Base-by-base conservation (phyloP, 371 early-diverging fungal genomes). In the Polyrhizophydium stewartii region DNA sequence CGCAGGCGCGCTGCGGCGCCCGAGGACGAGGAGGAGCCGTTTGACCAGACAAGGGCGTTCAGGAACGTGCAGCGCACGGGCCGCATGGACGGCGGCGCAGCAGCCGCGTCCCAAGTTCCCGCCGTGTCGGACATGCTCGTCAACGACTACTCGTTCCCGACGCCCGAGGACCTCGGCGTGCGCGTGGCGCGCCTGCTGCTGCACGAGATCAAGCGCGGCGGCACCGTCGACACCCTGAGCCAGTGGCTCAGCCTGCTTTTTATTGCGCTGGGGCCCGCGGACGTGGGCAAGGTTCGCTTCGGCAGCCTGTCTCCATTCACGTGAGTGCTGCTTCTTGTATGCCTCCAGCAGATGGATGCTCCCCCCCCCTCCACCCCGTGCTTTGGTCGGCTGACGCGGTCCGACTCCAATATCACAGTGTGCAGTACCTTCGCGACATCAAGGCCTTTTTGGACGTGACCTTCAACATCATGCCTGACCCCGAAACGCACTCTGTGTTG, bases 401-500 rank as follows among this genome's bases (percentile, higher is more conserved):
- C 7, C 38, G 10, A 37, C 7, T 16, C 10, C 7, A 6, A 16
- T 10, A 37, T 37, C 10, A 37, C 58, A 74, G 68, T 21, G 88
- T 95, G 33, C 93, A 94, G 81, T 90, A 85, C 63, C 71, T 97
- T 61, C 86, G 95, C 55, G 97, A 98, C 74, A 60, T 98, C 52
- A 82, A 88, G 64, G 74, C 83, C 50, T 92, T 94, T 66, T 90
- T 96, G 75, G 93, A 91, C 28, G 88, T 89, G 1, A 86, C 87
- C 16, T 96, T 94, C 82, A 96, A 93, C 75, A 86, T 98, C 61
- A 78, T 82, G 70, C 88, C 87, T 3, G 94, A 95, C 58, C 68
- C 71, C 0, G 62, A 55, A 30, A 69, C 65, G 2, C 55, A 65
- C 30, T 69, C 71, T 1, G 77, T 93, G 32, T 52, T 92, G 46